These are phyloP conservation scores for Eucalyptus grandis DNA, from an alignment of 345 rosid genomes.

Conservation along the genomic window DNA sequence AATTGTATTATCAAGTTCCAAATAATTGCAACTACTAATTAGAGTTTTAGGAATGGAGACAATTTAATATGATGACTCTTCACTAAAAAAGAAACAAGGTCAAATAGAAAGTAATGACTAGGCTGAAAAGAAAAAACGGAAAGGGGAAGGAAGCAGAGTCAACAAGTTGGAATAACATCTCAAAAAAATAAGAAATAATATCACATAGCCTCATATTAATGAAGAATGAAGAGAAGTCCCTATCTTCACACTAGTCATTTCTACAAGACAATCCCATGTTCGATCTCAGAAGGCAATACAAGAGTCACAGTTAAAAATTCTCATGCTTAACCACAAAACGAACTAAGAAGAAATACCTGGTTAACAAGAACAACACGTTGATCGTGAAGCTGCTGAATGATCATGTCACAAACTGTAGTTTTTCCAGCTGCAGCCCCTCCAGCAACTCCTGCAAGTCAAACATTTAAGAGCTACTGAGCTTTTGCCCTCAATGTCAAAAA, in stretches of 20 bases:
- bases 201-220: not conserved
- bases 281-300: not conserved
- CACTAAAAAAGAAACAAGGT: not conserved
- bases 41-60: not conserved
- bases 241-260: not conserved
- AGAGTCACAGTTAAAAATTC: not conserved
- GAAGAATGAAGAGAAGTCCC: not conserved
- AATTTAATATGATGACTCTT: not conserved
- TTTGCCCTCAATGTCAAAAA: not conserved
- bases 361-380: slow-evolving; percentile 97
- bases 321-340: not conserved
- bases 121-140: not conserved
- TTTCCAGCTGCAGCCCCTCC: slow-evolving; percentile 99
- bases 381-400: slow-evolving; percentile 98
- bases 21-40: not conserved
- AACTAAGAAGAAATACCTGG: slow-evolving; percentile 35
- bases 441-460: slow-evolving; percentile 60
- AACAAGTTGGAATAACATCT: not conserved
- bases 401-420: slow-evolving; percentile 98
- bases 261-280: not conserved
- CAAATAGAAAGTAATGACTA: not conserved
- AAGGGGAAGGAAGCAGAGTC: not conserved
- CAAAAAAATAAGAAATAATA: not conserved
- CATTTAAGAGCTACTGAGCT: not conserved
- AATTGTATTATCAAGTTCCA: not conserved